Percentiles rank a stretch among this genome's conserved stretches.
Evolutionary conservation across 768 basidiomycete species (phyloP).

Genomic region (Agrocybe pediades): DNA sequence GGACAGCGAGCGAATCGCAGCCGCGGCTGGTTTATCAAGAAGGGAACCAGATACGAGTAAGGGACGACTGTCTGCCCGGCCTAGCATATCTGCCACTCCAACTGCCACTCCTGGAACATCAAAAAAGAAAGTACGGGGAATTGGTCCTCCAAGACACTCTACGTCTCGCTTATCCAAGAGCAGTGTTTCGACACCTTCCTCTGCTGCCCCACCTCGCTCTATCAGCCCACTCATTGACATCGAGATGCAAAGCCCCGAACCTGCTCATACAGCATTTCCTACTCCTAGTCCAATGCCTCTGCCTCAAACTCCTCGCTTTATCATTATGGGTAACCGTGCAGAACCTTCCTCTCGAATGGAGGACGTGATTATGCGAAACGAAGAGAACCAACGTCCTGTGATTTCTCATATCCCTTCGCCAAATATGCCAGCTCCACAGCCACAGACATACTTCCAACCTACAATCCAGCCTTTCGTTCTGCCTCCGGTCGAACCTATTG

Average conservation of each 20-base stretch:
- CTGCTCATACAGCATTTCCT: slow-evolving; percentile 1
- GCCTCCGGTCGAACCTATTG: neutral
- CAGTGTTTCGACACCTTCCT: slow-evolving; percentile 1
- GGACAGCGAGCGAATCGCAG: slow-evolving; percentile 16
- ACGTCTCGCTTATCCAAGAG: slow-evolving; percentile 5
- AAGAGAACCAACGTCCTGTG: neutral
- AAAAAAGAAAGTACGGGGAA: slow-evolving; percentile 26
- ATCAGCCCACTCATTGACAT: slow-evolving; percentile 16
- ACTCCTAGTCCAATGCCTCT: slow-evolving; percentile 1
- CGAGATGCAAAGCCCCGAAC: slow-evolving; percentile 18
- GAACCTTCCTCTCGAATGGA: neutral
- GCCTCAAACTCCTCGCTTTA: neutral
- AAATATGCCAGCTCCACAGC: neutral
- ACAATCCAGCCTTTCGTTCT: neutral
- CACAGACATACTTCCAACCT: neutral
- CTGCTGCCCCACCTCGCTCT: neutral
- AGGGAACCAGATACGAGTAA: slow-evolving; percentile 36
- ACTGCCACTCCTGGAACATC: slow-evolving; percentile 25
- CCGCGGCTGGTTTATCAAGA: slow-evolving; percentile 12
- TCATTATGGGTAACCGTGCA: neutral
- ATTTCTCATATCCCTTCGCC: neutral
- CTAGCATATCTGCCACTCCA: slow-evolving; percentile 23
- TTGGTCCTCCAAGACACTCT: slow-evolving; percentile 17
- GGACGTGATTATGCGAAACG: slow-evolving; percentile 3
- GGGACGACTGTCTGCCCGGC: slow-evolving; percentile 27